Conservation (phyloP, 345 rosid species). For the Rhodomyrtus tomentosa region DNA sequence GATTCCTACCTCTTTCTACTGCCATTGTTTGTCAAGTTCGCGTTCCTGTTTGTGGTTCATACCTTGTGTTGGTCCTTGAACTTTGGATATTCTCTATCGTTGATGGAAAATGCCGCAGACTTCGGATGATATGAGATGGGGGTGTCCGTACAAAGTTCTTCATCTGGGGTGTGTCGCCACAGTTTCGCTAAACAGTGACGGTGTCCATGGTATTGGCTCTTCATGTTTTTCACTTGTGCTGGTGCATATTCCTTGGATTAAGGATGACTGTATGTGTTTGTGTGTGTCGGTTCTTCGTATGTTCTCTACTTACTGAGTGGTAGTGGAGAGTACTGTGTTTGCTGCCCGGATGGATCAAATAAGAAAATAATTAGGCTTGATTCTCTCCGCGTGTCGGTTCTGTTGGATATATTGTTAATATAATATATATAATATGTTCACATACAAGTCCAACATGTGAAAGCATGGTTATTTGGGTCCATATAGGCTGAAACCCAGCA, state of each 20-base stretch:
- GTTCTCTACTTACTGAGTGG: background rate
- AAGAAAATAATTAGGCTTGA: background rate
- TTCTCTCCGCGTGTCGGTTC: too few relatives aligned
- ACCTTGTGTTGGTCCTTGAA: background rate
- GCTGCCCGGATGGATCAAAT: background rate
- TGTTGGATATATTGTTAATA: too few relatives aligned
- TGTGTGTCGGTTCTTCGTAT: background rate
- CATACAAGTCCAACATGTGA: too few relatives aligned
- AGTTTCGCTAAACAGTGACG: background rate
- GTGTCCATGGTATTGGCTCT: background rate
- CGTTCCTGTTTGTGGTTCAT: background rate
- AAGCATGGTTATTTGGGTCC: too few relatives aligned
- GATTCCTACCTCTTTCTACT: background rate
- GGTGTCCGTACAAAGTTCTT: background rate
- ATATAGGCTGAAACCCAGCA: too few relatives aligned
- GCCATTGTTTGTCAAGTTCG: background rate
- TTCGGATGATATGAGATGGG: background rate
- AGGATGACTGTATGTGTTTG: background rate
- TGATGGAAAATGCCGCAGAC: background rate
- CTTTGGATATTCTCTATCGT: background rate
- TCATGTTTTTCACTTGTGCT: background rate
- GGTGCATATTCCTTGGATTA: background rate
- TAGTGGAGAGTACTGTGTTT: background rate
- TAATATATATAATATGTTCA: too few relatives aligned
- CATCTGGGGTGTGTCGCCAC: background rate